Base-by-base conservation (phyloP, 106 monocot genomes). In the Dioscorea dumetorum region DNA sequence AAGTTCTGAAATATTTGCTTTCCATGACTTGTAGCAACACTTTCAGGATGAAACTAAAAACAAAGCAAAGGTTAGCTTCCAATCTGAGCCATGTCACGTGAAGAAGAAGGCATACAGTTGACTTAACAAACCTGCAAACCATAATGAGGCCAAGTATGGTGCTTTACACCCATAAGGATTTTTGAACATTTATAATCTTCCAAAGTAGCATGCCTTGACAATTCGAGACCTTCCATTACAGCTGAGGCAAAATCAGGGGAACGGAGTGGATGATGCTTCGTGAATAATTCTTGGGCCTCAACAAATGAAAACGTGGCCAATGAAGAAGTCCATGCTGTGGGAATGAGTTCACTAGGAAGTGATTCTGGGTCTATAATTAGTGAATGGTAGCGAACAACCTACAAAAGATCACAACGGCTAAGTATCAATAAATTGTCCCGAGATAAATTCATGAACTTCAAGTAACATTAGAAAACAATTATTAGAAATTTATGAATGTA, bases 361-460 rank as follows among this genome's bases (percentile, higher is more conserved):
- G 93, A 85, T 28, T 78, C 74, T 21, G 78, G 66, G 68, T 90
- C 80, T 31, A 99, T 76, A 57, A 90, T 77, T 75, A 99, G 93
- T 61, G 99, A 99, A 83, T 99, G 99, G 63, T 99, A 99, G 35
- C 93, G 73, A 49, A 99, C 90, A 68, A 93, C 99, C 99, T 99
- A 81, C 35, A 74, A 72, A 8, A 50, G 2, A 15, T 24, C 54
- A 31, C 4, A 18, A 11, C 2, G 16, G 58, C 58, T n/a, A 58
- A 58, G 20, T 58, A 8, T 18, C 58, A 19, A 22, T 20, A 22
- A 5, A 21, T 59, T 59, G 23, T 21, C 59, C 4, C 21, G 22
- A 8, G 0, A 41, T 41, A 41, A 8, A 41, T 41, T 41, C 41
- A 6, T 56, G 15, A 4, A 56, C 19, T 56, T 0, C 1, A 18